phyloP scores from a whole-genome alignment of 2,329 filamentous ascomycete genomes.

The Scytalidium lignicola region DNA sequence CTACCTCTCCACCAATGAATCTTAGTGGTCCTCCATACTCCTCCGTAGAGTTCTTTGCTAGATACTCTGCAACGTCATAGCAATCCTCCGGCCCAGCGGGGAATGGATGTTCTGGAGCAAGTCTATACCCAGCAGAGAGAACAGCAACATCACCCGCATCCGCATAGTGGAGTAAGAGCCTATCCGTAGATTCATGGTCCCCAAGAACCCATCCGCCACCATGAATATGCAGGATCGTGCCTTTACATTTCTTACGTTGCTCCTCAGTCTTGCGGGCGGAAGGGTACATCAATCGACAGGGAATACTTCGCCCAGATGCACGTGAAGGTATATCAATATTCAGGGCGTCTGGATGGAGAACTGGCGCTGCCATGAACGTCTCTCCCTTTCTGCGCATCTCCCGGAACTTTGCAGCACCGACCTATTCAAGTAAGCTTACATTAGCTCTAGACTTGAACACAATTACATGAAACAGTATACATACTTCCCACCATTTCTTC shows the following conservation, averaged over 20 bases:
- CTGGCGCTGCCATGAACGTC: slow-evolving; percentile 42
- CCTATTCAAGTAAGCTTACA: slow-evolving; percentile 24
- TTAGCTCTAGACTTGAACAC: background rate
- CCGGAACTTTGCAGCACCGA: slow-evolving; percentile 48
- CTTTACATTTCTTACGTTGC: slow-evolving; percentile 40
- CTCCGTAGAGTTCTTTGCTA: slow-evolving; percentile 40
- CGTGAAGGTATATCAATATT: slow-evolving; percentile 46
- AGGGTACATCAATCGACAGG: slow-evolving; percentile 34
- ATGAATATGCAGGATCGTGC: slow-evolving; percentile 51
- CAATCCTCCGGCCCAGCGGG: slow-evolving; percentile 51
- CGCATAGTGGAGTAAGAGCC: slow-evolving; percentile 43
- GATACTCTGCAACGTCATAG: slow-evolving; percentile 49
- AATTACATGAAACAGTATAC: background rate
- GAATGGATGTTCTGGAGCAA: slow-evolving; percentile 54
- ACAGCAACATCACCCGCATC: slow-evolving; percentile 42
- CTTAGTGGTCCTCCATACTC: slow-evolving; percentile 36
- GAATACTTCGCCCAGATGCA: slow-evolving; percentile 43
- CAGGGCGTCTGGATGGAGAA: slow-evolving; percentile 39
- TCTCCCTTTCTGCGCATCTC: slow-evolving; percentile 49
- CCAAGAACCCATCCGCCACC: slow-evolving; percentile 37
- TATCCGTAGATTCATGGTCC: slow-evolving; percentile 26
- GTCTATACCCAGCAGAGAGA: slow-evolving; percentile 53
- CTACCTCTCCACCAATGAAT: slow-evolving; percentile 41
- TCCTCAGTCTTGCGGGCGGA: slow-evolving; percentile 31
- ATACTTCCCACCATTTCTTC: slow-evolving; percentile 47